Base-by-base conservation (phyloP, 2,329 filamentous ascomycete genomes). In the Xylaria sp. region DNA sequence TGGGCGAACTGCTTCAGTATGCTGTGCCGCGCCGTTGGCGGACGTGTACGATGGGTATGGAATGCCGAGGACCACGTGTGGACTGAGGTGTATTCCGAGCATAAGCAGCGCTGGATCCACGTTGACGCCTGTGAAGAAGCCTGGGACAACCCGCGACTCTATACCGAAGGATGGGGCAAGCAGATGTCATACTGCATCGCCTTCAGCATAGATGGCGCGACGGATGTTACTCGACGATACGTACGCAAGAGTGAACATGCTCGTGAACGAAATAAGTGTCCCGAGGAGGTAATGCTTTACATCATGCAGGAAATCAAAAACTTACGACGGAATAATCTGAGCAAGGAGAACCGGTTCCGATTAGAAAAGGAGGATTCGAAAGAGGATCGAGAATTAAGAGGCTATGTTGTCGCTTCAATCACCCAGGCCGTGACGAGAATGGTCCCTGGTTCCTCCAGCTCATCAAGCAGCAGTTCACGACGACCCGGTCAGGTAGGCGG, bases 1-100 rank as follows among this genome's bases (percentile, higher is more conserved):
- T 98, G 96, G 94, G 94, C 94, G 74, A 98, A 98, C 82, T 98
- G 94, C 86, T 99, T 99, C 83, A 95, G 92, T 83, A 98, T 98
- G 96, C 87, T 99, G 62, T 98, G 95, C 84, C 90, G 95, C 69
- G 96, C 96, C 4, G 90, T 98, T 15, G 95, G 95, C 59, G 93
- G 92, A 69, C 89, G 95, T 70, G 94, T 98, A 28, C 90, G 96
- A 77, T 99, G 96, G 96, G 92, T 99, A 12, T 99, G 96, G 96
- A 98, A 98, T 75, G 91, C 92, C 37, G 96, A 98, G 81, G 96
- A 98, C 80, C 93, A 98, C 78, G 93, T 98, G 32, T 99, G 96
- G 96, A 97, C 94, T 0, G 96, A 98, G 77, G 92, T 98, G 15
- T 99, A 97, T 83, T 98, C 94, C 2, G 93, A 96, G 72, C 94